phyloP scores from a whole-genome alignment of 2,329 filamentous ascomycete genomes.

The Hortaea sp. region DNA sequence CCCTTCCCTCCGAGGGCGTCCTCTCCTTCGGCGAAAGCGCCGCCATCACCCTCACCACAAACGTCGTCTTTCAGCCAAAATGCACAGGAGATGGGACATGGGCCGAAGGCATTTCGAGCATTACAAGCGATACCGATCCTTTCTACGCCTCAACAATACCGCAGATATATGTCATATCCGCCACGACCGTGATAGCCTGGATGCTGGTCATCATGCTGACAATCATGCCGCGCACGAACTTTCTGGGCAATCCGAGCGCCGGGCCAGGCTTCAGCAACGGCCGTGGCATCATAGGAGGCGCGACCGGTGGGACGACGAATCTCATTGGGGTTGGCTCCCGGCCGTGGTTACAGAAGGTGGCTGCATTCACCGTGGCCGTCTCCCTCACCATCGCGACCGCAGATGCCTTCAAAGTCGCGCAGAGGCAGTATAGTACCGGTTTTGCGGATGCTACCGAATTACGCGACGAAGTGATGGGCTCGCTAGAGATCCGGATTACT shows the following conservation, averaged over 20 bases:
- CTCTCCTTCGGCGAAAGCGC: constrained; percentile 40
- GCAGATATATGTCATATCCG: constrained; percentile 84
- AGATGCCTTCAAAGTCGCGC: constrained; percentile 78
- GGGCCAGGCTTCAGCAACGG: constrained; percentile 45
- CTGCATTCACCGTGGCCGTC: constrained; percentile 56
- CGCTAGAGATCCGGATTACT: constrained; percentile 78
- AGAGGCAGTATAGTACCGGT: constrained; percentile 68
- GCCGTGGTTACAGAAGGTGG: constrained; percentile 77
- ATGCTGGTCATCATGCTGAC: constrained; percentile 88
- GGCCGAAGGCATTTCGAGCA: neutral
- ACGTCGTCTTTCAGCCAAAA: constrained; percentile 50
- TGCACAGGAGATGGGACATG: constrained; percentile 34
- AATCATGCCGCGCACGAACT: constrained; percentile 88
- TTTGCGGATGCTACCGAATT: constrained; percentile 69
- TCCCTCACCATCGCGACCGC: constrained; percentile 89
- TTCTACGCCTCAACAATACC: constrained; percentile 93
- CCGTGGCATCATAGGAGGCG: constrained; percentile 75
- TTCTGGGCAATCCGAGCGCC: constrained; percentile 61
- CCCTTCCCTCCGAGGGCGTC: constrained; percentile 49
- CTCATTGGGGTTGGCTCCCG: constrained; percentile 80
- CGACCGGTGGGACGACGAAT: constrained; percentile 50
- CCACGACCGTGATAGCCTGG: constrained; percentile 83
- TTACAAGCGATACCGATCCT: constrained; percentile 51
- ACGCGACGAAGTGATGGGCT: constrained; percentile 69
- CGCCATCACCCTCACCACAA: constrained; percentile 48